phyloP scores from a whole-genome alignment of 352 stramenopile species.

The Globisporangium solare region DNA sequence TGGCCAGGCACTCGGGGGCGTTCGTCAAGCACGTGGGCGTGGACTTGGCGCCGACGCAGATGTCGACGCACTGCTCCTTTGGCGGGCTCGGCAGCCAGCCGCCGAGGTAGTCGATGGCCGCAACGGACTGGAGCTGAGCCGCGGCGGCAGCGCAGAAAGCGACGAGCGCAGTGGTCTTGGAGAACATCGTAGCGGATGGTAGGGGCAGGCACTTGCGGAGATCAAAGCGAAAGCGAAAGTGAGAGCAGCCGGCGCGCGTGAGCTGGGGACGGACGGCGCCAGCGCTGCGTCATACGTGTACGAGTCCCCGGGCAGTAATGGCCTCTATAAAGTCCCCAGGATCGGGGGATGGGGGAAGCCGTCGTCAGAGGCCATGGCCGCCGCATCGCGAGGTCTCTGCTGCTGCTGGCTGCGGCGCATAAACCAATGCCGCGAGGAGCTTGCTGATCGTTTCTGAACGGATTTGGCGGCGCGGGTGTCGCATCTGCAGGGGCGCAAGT shows the following conservation, averaged over 20 bases:
- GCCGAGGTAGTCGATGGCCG: constrained; percentile 40
- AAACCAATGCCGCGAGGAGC: too few species aligned
- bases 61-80: constrained; percentile 60
- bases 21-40: constrained; percentile 46
- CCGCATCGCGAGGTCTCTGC: too few species aligned
- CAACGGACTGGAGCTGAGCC: constrained; percentile 2
- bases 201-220: not conserved
- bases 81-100: constrained; percentile 44
- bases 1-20: constrained; percentile 41
- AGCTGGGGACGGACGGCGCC: too few species aligned
- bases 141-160: constrained; percentile 8
- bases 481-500: too few species aligned
- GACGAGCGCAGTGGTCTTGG: constrained; percentile 5
- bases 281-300: too few species aligned
- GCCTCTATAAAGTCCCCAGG: too few species aligned
- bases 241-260: not conserved
- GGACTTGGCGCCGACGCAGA: constrained; percentile 48
- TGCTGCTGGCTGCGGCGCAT: too few species aligned
- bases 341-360: too few species aligned
- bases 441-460: too few species aligned
- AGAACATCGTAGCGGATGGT: constrained; percentile 1
- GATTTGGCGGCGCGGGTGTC: too few species aligned
- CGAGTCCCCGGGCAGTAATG: too few species aligned
- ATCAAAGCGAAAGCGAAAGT: not conserved
- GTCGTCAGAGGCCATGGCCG: too few species aligned